These are phyloP conservation scores for Podospora australis DNA, from an alignment of 495 filamentous ascomycete genomes.

Conservation along the genomic window DNA sequence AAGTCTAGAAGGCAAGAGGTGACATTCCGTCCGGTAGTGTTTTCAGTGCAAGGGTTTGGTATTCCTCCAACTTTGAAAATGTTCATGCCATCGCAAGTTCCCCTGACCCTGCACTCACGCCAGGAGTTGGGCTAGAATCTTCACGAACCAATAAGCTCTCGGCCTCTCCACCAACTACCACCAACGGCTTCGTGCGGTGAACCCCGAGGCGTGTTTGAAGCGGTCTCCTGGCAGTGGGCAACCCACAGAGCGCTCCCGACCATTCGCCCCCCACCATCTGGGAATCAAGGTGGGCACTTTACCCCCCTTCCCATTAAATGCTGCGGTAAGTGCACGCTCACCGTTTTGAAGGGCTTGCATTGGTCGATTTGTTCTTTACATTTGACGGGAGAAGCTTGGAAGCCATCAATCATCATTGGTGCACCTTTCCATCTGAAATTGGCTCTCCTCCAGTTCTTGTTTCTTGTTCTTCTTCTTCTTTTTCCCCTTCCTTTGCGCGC, in stretches of 20 bases:
- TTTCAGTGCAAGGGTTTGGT: not conserved
- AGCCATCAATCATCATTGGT: constrained; percentile 2
- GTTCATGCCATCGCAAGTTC: not conserved
- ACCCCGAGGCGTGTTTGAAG: constrained; percentile 5
- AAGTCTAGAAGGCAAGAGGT: no score
- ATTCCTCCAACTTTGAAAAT: not conserved
- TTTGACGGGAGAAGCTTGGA: constrained; percentile 8
- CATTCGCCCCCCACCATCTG: constrained; percentile 3
- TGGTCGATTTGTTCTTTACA: constrained; percentile 9
- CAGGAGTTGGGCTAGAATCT: not conserved
- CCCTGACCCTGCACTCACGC: constrained; percentile 6
- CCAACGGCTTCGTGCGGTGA: no score
- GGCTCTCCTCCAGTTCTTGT: constrained; percentile 4
- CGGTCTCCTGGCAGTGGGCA: not conserved
- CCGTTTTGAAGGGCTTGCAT: constrained; percentile 16
- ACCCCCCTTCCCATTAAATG: constrained; percentile 19
- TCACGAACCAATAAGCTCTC: not conserved
- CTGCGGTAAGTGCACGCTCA: constrained; percentile 14
- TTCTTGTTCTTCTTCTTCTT: constrained; percentile 1
- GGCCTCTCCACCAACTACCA: no score
- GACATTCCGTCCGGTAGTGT: not conserved
- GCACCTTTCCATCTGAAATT: constrained; percentile 3
- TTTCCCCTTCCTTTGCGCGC: constrained; percentile 1
- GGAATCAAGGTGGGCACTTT: constrained; percentile 6
- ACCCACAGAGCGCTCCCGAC: not conserved